These are phyloP conservation scores for Zymoseptoria tritici DNA, from an alignment of 2,329 filamentous ascomycete genomes.

Conservation along the genomic window DNA sequence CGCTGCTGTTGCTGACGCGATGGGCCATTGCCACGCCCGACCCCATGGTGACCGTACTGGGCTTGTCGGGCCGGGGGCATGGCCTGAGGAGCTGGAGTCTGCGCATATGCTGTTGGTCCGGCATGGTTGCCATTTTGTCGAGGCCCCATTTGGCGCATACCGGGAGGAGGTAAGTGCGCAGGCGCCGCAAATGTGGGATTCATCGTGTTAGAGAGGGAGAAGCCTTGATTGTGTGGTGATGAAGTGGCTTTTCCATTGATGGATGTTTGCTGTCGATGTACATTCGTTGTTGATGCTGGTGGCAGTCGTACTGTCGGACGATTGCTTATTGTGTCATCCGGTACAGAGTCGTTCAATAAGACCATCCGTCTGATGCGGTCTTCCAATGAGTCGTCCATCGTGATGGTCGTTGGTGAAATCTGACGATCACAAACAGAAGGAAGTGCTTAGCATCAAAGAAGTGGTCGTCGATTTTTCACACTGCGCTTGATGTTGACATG, in stretches of 20 bases:
- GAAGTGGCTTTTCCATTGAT: slow-evolving; percentile 1
- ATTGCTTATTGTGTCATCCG: slow-evolving; percentile 6
- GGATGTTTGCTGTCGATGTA: neutral
- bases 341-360: slow-evolving; percentile 40
- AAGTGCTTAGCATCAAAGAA: neutral
- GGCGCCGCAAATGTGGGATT: neutral
- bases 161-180: neutral
- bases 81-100: neutral
- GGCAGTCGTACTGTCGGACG: slow-evolving; percentile 8
- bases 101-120: neutral
- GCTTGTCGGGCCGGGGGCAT: neutral
- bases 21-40: slow-evolving; percentile 6
- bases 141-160: neutral
- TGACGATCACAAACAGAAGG: neutral
- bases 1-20: slow-evolving; percentile 16
- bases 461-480: neutral
- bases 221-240: slow-evolving; percentile 8
- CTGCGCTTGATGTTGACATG: slow-evolving; percentile 3
- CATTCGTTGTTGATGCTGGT: slow-evolving; percentile 3
- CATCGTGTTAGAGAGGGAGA: neutral
- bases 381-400: slow-evolving; percentile 37
- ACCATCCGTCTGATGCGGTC: slow-evolving; percentile 54
- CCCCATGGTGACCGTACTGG: slow-evolving; percentile 1
- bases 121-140: neutral
- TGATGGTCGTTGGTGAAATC: slow-evolving; percentile 7